Evolutionary conservation across 495 filamentous ascomycete genomes (phyloP).

Genomic region (Letharia lupina): DNA sequence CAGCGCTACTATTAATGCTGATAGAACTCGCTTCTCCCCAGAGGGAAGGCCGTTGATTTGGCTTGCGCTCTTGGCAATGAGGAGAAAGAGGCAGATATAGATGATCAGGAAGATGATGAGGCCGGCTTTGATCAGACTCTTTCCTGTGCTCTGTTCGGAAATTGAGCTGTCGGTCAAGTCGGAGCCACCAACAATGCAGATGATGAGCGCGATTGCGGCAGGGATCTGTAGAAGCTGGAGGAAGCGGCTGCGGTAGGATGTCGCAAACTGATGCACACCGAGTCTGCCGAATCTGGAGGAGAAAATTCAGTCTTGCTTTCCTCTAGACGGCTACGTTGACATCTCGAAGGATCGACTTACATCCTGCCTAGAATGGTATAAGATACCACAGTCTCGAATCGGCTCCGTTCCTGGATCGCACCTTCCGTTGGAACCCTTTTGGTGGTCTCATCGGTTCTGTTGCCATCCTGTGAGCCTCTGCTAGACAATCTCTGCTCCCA

Average conservation of each 20-base stretch:
- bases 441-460: not conserved
- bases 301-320: not conserved
- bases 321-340: not conserved
- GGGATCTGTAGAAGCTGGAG: constrained; percentile 14
- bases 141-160: constrained; percentile 7
- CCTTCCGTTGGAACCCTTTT: not conserved
- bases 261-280: not conserved
- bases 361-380: not conserved
- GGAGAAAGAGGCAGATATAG: constrained; percentile 17
- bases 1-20: constrained; percentile 13
- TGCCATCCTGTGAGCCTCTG: not conserved
- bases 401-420: not conserved
- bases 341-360: not conserved
- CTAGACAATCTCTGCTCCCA: not conserved
- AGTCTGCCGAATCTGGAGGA: not conserved
- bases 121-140: constrained; percentile 13
- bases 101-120: constrained; percentile 19
- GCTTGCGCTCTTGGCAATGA: constrained; percentile 11
- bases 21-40: constrained; percentile 14
- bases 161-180: not conserved
- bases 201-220: constrained; percentile 10
- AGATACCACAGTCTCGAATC: not conserved
- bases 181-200: constrained; percentile 17
- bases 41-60: constrained; percentile 1
- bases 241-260: constrained; percentile 12